A percentile compares a stretch with the other conserved stretches of the same genome.
Evolutionary conservation across 805 yeast species (phyloP).

Genomic region (Helenozyma rhizophorensis): DNA sequence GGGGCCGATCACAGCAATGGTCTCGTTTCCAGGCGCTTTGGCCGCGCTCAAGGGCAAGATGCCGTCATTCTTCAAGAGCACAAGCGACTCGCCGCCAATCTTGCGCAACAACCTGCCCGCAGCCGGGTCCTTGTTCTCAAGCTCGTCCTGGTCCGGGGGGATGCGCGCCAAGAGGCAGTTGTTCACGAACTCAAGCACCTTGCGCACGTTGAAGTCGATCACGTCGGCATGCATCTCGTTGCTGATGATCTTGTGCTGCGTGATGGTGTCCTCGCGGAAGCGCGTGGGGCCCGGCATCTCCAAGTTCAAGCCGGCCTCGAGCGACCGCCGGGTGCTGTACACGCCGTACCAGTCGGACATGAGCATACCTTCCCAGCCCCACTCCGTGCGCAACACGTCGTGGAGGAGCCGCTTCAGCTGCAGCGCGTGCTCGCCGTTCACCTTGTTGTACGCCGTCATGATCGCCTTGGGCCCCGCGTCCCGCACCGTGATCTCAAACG

Average conservation of each 20-base stretch:
- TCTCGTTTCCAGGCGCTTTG: constrained; percentile 23
- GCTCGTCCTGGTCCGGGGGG: constrained; percentile 31
- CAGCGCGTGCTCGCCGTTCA: constrained; percentile 57
- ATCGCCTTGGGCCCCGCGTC: constrained; percentile 49
- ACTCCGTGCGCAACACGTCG: constrained; percentile 49
- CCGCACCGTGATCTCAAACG: constrained; percentile 57
- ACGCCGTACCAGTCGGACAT: constrained; percentile 68
- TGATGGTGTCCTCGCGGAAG: constrained; percentile 37
- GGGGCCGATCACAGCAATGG: constrained; percentile 55
- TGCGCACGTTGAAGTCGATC: constrained; percentile 46
- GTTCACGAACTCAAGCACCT: constrained; percentile 45
- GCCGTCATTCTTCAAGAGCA: constrained; percentile 51
- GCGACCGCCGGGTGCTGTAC: constrained; percentile 42
- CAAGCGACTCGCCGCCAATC: constrained; percentile 42
- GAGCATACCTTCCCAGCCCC: constrained; percentile 52
- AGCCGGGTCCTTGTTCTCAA: constrained; percentile 12
- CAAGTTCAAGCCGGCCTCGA: constrained; percentile 55
- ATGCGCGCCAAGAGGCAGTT: constrained; percentile 39
- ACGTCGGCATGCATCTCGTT: constrained; percentile 37
- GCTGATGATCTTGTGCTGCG: constrained; percentile 39
- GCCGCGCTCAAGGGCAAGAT: constrained; percentile 40
- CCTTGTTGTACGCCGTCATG: constrained; percentile 62
- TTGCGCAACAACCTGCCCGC: constrained; percentile 10
- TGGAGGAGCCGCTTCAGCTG: constrained; percentile 41
- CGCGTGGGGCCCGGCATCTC: constrained; percentile 66